These are phyloP conservation scores for Pleurotus giganteus DNA, from an alignment of 768 basidiomycete species.

Conservation along the genomic window DNA sequence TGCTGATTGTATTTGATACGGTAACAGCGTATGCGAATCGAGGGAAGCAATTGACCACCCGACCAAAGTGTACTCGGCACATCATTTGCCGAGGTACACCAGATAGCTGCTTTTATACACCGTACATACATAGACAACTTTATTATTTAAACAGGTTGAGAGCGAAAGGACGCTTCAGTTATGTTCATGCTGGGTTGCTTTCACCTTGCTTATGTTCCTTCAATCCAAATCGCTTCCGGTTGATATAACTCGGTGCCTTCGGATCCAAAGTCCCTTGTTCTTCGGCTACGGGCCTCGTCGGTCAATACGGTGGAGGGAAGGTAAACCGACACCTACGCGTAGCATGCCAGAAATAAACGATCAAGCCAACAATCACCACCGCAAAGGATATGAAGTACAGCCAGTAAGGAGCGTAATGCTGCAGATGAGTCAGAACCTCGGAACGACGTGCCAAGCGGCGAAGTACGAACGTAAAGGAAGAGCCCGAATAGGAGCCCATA, in stretches of 20 bases:
- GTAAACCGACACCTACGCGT: slow-evolving; percentile 55
- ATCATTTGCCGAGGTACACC: too few relatives aligned
- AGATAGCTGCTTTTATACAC: too few relatives aligned
- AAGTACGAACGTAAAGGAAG: slow-evolving; percentile 46
- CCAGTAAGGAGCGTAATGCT: slow-evolving; percentile 87
- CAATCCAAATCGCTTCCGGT: slow-evolving; percentile 22
- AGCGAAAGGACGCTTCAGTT: too few relatives aligned
- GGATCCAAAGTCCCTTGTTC: slow-evolving; percentile 68
- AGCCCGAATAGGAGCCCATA: slow-evolving; percentile 80
- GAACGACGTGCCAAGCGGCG: not conserved
- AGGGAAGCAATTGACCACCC: too few relatives aligned
- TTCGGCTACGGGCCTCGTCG: slow-evolving; percentile 46
- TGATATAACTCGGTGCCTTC: slow-evolving; percentile 57
- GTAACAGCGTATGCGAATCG: too few relatives aligned
- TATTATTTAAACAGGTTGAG: too few relatives aligned
- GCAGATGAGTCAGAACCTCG: not conserved
- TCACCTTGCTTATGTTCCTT: not conserved
- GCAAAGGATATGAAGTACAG: slow-evolving; percentile 82
- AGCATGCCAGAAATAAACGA: slow-evolving; percentile 85
- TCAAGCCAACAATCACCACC: slow-evolving; percentile 67
- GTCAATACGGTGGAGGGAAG: not conserved
- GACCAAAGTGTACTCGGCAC: too few relatives aligned
- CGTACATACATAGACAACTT: too few relatives aligned
- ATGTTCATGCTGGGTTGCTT: not conserved
- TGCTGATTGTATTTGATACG: too few relatives aligned